Conservation (phyloP, 495 filamentous ascomycete genomes). For the Cenococcum geophilum region DNA sequence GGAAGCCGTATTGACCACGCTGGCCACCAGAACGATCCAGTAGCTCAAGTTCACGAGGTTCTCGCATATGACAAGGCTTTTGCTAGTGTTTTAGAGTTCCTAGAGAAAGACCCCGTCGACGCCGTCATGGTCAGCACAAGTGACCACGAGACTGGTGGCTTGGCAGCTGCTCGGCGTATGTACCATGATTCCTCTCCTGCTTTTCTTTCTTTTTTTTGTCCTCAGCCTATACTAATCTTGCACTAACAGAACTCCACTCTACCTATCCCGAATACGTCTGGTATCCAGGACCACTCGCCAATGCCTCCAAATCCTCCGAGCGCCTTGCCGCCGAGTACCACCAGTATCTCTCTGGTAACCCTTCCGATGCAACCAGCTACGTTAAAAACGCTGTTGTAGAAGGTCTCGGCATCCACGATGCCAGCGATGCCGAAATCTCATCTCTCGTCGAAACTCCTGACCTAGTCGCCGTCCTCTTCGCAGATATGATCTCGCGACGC, state of each 20-base stretch:
- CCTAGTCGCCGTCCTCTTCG: constrained; percentile 55
- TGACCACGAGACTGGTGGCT: constrained; percentile 92
- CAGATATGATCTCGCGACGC: constrained; percentile 76
- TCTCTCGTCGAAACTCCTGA: constrained; percentile 52
- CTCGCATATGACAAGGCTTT: constrained; percentile 87
- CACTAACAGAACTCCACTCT: constrained; percentile 48
- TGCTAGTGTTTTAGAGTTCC: constrained; percentile 72
- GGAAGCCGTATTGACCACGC: constrained; percentile 95
- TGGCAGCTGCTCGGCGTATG: constrained; percentile 71
- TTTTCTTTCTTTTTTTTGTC: too few species aligned
- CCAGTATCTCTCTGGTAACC: constrained; percentile 46
- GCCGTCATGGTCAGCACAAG: constrained; percentile 81
- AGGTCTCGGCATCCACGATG: constrained; percentile 71
- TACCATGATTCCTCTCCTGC: constrained; percentile 5
- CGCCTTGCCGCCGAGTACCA: constrained; percentile 56
- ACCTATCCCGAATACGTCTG: constrained; percentile 76
- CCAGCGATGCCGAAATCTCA: constrained; percentile 64
- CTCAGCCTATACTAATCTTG: neutral
- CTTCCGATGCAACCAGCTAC: constrained; percentile 41
- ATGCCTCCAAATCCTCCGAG: constrained; percentile 72
- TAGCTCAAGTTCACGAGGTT: constrained; percentile 90
- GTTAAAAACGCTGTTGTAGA: constrained; percentile 56
- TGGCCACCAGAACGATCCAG: constrained; percentile 90
- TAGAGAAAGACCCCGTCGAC: constrained; percentile 64
- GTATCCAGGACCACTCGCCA: constrained; percentile 74